Base-by-base conservation (phyloP, 768 basidiomycete species). In the Crassisporium funariophilum region DNA sequence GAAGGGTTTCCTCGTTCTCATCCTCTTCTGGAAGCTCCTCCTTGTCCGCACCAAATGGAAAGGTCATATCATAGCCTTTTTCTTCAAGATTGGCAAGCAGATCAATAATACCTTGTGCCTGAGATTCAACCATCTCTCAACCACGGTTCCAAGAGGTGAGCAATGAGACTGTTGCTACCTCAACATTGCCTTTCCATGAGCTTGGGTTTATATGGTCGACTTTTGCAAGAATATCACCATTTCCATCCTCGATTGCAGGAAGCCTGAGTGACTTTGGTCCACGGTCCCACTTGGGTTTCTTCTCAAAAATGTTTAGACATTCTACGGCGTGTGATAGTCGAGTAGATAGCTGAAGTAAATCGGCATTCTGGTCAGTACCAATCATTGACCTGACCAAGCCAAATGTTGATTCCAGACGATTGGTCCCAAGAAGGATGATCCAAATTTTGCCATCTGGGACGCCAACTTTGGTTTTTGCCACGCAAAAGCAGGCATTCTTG, bases 251-350 rank as follows among this genome's bases (percentile, higher is more conserved):
- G 35, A 13, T 35, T 33, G 43, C 43, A 10, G 43, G 35, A 36
- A 49, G 23, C 8, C 42, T 49, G 20, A 49, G 47, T 25, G 20
- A 27, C 21, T 25, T 15, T 29, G 41, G 20, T 2, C 39, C 4
- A 15, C 47, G 51, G 36, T 71, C 71, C 68, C 71, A 73, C 6
- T 70, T 49, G 4, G 69, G 70, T 42, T 62, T 47, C 35, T 54
- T 31, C 0, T 56, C 61, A 19, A 71, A 60, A 21, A 70, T 71
- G 16, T 49, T 60, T 0, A 54, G 37, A 2, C 60, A 56, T 24
- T 70, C 62, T 0, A 59, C 54, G 0, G 63, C 51, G 15, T 59
- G 60, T 10, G 63, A 55, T 1, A 64, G 29, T 3, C 67, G 56
- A 11, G 11, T 17, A 1, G 41, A 53, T 7, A 70, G 52, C 40